Evolutionary conservation across 805 yeast species (phyloP), one percentile per base, ranked within the genome.

Genomic region (Suhomyces sp.): DNA sequence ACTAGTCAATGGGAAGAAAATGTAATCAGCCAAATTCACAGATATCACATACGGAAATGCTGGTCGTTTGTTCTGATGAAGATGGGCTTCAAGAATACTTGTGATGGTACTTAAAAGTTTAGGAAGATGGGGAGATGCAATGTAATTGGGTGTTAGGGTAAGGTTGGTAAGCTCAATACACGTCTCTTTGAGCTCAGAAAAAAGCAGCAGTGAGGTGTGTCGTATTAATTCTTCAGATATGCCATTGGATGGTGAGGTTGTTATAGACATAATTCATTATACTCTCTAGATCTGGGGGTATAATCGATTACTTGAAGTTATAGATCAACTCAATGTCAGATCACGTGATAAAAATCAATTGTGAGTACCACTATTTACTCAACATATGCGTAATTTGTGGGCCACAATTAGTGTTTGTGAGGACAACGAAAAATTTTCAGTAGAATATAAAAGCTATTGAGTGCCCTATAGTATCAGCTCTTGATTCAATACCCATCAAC

Each of bases 1-100:
- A 29, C 44, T 51, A 4, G 70, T 53, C 11, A 67, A 21, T 2
- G 74, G 74, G 33, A 60, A 63, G 40, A 68, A 68, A 2, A 68
- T 49, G 39, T 67, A 67, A 48, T 67, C 72, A 0, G 70, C 72
- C 7, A 68, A 35, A 13, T 54, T 61, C 4, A 56, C 36, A 3
- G 65, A 50, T 2, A 67, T 28, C 2, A 43, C 28, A 38, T 62
- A 65, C 2, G 40, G 35, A 8, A 15, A 20, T 11, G 12, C 24
- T 5, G 19, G 8, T 13, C 14, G 10, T n/a, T 34, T 27, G 9
- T 34, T 13, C 12, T 18, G 19, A 4, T 28, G 25, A 18, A 39
- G 26, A 33, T 53, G 60, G 6, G 32, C 20, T 3, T 46, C 31
- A n/a, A 60, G 45, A 11, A 32, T 24, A 2, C 31, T 19, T 3